A percentile compares a stretch with the other conserved stretches of the same genome.
phyloP scores from a whole-genome alignment of 306 rosid species.

The Crotalaria pallida region DNA sequence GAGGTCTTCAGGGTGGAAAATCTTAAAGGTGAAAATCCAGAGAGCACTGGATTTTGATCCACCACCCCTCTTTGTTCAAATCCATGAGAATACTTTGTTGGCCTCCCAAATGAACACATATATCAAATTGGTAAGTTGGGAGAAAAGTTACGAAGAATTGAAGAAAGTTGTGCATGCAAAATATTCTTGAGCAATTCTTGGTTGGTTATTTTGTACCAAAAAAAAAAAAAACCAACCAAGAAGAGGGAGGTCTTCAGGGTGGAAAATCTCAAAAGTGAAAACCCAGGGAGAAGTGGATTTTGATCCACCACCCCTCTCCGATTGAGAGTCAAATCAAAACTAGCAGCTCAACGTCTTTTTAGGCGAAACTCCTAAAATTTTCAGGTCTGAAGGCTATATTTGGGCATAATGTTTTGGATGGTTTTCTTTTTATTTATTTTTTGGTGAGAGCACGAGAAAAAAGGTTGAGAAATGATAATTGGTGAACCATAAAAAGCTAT shows the following conservation, averaged over 20 bases:
- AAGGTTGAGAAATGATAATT: conserved; percentile 35
- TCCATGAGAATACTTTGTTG: too few relatives aligned
- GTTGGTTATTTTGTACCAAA: conserved; percentile 24
- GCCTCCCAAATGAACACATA: too few relatives aligned
- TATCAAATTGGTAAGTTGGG: not conserved
- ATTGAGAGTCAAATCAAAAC: conserved; percentile 42
- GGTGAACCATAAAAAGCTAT: conserved; percentile 7
- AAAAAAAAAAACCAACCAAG: conserved; percentile 36
- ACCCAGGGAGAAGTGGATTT: conserved; percentile 19
- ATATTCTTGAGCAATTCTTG: conserved; percentile 9
- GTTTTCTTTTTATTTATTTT: not conserved
- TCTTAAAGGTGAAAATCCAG: conserved; percentile 14
- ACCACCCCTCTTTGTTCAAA: too few relatives aligned
- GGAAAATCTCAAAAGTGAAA: conserved; percentile 21
- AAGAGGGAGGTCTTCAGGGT: conserved; percentile 27
- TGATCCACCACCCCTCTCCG: conserved; percentile 16
- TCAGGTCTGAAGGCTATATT: conserved; percentile 30
- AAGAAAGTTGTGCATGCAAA: not conserved
- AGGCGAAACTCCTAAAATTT: conserved; percentile 30
- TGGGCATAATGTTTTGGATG: conserved; percentile 16
- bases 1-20: conserved; percentile 28
- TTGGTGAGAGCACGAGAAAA: conserved; percentile 54
- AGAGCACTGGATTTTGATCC: conserved; percentile 29
- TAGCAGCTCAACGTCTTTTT: conserved; percentile 25
- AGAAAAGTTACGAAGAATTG: not conserved